These are phyloP conservation scores for Amoebophrya sp. DNA, from an alignment of 169 alveolate genomes.

Conservation along the genomic window DNA sequence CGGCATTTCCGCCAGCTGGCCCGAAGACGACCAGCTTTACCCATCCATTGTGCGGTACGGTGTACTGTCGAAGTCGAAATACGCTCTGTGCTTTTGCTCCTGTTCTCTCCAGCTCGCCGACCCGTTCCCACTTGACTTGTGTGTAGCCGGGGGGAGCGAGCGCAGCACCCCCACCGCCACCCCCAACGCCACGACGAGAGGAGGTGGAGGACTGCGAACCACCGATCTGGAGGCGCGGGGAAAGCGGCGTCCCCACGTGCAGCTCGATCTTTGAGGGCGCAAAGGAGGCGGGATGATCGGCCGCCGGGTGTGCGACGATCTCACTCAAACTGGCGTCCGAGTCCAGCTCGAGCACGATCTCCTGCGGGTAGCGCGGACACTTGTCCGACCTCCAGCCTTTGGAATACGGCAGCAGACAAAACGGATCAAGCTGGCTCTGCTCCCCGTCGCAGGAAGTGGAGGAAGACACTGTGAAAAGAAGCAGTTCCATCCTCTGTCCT, in stretches of 20 bases:
- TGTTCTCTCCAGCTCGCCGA: background rate
- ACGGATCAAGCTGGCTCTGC: background rate
- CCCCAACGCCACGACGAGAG: too few species aligned
- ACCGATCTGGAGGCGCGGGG: background rate
- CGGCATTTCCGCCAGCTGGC: background rate
- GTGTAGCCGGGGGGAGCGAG: too few species aligned
- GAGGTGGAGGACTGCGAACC: background rate
- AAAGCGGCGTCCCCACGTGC: background rate
- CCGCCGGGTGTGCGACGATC: too few species aligned
- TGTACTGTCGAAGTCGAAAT: background rate
- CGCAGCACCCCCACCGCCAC: too few species aligned
- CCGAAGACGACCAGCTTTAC: background rate
- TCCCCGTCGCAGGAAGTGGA: background rate
- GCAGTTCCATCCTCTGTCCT: background rate
- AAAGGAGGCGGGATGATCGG: too few species aligned
- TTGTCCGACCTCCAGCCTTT: background rate
- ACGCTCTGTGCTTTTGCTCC: background rate
- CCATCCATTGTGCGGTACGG: background rate
- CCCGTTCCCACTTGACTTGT: background rate
- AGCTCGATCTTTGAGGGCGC: too few species aligned
- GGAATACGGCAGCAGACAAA: background rate
- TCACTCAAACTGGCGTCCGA: background rate
- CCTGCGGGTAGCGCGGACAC: background rate
- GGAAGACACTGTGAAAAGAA: background rate
- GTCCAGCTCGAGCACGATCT: background rate